These are phyloP conservation scores for Colletotrichum zoysiae DNA, from an alignment of 2,329 filamentous ascomycete genomes.

Conservation along the genomic window DNA sequence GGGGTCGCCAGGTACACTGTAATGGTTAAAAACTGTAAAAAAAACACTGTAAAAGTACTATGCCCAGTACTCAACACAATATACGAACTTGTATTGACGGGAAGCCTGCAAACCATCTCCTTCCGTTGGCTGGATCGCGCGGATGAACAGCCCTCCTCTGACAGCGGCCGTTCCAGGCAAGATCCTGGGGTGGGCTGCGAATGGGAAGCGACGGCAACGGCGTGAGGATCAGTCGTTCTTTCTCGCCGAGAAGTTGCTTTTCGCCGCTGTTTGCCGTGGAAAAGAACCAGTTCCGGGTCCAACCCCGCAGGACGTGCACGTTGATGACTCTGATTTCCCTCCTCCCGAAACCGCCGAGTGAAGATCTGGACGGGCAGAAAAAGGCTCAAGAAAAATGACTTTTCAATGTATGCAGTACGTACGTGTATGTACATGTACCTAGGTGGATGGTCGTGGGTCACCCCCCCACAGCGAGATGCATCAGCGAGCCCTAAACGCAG, in stretches of 20 bases:
- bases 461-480: conserved; percentile 26
- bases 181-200: conserved; percentile 27
- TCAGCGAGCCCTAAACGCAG: conserved; percentile 41
- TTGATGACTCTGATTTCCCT: conserved; percentile 22
- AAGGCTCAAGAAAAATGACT: conserved; percentile 21
- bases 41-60: no score
- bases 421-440: no score
- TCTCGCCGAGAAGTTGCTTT: conserved; percentile 15
- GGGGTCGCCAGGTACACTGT: no score
- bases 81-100: conserved; percentile 16
- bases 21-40: no score
- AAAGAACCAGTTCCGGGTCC: conserved; percentile 25
- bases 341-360: not conserved
- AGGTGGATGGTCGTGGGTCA: conserved; percentile 18
- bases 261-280: conserved; percentile 25
- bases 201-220: conserved; percentile 32
- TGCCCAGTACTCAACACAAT: no score
- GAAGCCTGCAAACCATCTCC: conserved; percentile 15
- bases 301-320: conserved; percentile 25
- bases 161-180: conserved; percentile 33
- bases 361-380: conserved; percentile 24
- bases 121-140: not conserved
- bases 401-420: not conserved
- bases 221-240: conserved; percentile 5
- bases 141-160: conserved; percentile 22